Evolutionary conservation across 2,329 filamentous ascomycete species (phyloP).

Genomic region (Penicillium nordicum): DNA sequence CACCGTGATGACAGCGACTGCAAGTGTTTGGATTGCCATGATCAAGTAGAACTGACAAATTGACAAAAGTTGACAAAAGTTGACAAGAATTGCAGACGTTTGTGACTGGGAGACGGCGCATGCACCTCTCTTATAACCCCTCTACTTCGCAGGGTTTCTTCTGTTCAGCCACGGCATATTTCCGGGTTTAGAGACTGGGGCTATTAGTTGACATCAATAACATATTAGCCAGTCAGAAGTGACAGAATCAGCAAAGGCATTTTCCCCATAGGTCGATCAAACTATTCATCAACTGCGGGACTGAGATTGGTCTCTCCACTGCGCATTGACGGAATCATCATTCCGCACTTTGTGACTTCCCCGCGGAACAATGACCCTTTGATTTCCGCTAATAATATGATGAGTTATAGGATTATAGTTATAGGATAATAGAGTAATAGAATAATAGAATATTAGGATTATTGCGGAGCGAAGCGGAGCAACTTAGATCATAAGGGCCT

Average conservation of each 20-base stretch:
- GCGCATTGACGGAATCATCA: constrained; percentile 1
- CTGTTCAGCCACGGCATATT: constrained; percentile 2
- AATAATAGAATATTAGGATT: too few species aligned
- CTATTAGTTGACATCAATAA: background rate
- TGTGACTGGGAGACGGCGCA: background rate
- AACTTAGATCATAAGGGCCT: too few species aligned
- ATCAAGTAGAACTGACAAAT: background rate
- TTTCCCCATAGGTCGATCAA: background rate
- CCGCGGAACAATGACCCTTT: background rate
- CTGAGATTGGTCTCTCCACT: background rate
- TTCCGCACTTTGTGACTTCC: constrained; percentile 10
- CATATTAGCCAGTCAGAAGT: background rate
- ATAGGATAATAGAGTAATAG: too few species aligned
- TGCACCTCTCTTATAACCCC: constrained; percentile 14
- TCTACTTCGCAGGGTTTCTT: background rate
- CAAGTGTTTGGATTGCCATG: constrained; percentile 33
- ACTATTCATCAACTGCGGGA: background rate
- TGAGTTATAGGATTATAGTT: too few species aligned
- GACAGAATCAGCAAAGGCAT: background rate
- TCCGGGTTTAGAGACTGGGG: background rate
- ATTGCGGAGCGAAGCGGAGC: too few species aligned
- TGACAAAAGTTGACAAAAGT: background rate
- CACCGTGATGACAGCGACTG: constrained; percentile 35
- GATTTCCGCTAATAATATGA: background rate
- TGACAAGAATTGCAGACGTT: background rate